A percentile compares a stretch with the other conserved stretches of the same genome.
These are phyloP conservation scores for Aspergillus arachidicola DNA, from an alignment of 2,329 filamentous ascomycete genomes.

Conservation along the genomic window DNA sequence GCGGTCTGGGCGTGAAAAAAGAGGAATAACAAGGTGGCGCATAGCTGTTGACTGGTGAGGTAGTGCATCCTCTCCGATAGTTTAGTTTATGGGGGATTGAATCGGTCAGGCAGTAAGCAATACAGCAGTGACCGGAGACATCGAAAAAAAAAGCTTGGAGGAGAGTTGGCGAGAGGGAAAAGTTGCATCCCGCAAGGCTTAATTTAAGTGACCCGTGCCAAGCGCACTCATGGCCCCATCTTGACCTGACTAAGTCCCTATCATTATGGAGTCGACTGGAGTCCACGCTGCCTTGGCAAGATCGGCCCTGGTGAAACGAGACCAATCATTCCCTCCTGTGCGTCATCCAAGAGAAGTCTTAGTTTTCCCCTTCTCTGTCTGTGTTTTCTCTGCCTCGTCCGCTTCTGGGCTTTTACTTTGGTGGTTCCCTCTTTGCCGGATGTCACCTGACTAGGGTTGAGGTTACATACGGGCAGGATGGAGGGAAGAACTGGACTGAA, in stretches of 20 bases:
- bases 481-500: neutral
- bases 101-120: neutral
- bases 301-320: conserved; percentile 2
- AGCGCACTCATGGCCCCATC: neutral
- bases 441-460: neutral
- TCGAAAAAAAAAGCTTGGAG: neutral
- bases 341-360: conserved; percentile 1
- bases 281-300: neutral
- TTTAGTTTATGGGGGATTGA: neutral
- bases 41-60: neutral
- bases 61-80: neutral
- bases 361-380: neutral
- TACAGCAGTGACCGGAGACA: neutral
- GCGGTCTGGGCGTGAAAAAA: neutral
- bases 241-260: neutral
- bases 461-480: neutral
- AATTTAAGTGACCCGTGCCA: conserved; percentile 4
- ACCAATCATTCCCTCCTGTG: neutral
- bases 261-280: neutral
- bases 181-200: conserved; percentile 2
- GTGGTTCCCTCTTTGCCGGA: neutral
- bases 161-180: neutral
- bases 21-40: neutral
- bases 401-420: neutral
- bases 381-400: neutral